Base-by-base conservation (phyloP, 768 basidiomycete species). In the Cyathus striatus region DNA sequence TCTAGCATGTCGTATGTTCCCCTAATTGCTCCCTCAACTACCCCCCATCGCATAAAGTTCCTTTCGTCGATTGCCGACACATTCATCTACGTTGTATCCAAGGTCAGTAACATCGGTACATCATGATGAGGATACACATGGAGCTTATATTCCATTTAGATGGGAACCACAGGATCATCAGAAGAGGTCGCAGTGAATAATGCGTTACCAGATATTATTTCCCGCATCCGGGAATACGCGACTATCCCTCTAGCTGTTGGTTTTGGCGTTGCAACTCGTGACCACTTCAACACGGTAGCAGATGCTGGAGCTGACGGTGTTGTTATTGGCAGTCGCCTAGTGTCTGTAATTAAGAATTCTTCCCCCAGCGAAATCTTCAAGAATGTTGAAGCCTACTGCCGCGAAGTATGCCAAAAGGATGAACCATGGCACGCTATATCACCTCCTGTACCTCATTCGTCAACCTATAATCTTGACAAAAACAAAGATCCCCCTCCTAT, bases 51-150 rank as follows among this genome's bases (percentile, higher is more conserved):
- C 30, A 90, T 98, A 57, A 81, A 86, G 53, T 96, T 96, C 68
- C 75, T 99, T 30, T 70, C 90, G 2, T 81, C 85, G 6, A 97
- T 99, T 52, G 95, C 96, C 14, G 96, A 99, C 62, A 83, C 86
- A 2, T 98, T 99, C 72, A 91, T 99, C 49, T 99, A 99, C 60
- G 82, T 99, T 37, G 94, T 97, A n/a, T 96, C 94, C 38, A 95
- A 91, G 72, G 92, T 88, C 53, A 27, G 65, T 50, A 16, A 17
- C 20, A 18, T 40, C 18, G 2, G 6, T 32, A 38, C 17, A 17
- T 24, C 7, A 21, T 22, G 12, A 23, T 21, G 7, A 40, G n/a
- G n/a, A n/a, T n/a, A n/a, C n/a, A n/a, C n/a, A n/a, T n/a, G n/a
- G n/a, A n/a, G n/a, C n/a, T n/a, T 23, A 22, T 6, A 38, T 9